These are phyloP conservation scores for Peronospora belbahrii DNA, from an alignment of 352 stramenopile species.

Conservation along the genomic window DNA sequence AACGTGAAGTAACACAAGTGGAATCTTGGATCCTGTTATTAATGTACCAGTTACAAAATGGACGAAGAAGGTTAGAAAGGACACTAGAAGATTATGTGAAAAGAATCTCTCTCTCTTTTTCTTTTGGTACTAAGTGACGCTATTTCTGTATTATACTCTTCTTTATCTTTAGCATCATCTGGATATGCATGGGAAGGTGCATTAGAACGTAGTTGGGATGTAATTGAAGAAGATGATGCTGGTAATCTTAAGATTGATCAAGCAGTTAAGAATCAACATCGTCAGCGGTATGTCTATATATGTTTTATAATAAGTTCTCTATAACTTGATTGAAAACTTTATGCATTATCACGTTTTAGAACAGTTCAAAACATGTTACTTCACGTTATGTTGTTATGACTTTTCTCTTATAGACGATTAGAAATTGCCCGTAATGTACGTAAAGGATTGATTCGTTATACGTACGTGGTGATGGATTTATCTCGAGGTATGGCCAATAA, in stretches of 20 bases:
- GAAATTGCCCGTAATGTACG: slow-evolving; percentile 81
- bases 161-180: slow-evolving; percentile 21
- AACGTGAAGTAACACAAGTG: no score
- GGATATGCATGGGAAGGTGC: slow-evolving; percentile 82
- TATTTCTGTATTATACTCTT: not conserved
- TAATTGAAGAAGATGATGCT: slow-evolving; percentile 77
- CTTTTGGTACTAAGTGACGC: not conserved
- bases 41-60: slow-evolving; percentile 11
- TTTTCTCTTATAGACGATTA: slow-evolving; percentile 57
- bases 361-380: no score
- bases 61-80: slow-evolving; percentile 19
- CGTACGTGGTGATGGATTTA: slow-evolving; percentile 80
- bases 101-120: not conserved
- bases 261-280: slow-evolving; percentile 54
- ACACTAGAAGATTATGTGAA: not conserved
- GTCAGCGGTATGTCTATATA: slow-evolving; percentile 42
- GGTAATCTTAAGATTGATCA: slow-evolving; percentile 75
- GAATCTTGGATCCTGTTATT: no score
- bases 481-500: slow-evolving; percentile 82
- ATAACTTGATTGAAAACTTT: not conserved
- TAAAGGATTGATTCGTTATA: slow-evolving; percentile 81
- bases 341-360: no score
- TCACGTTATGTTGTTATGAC: no score
- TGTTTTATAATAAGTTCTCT: not conserved
- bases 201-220: slow-evolving; percentile 81